Evolutionary conservation across 495 filamentous ascomycete species (phyloP), one percentile per base, ranked within the genome.

Genomic region (Trichoderma virens): DNA sequence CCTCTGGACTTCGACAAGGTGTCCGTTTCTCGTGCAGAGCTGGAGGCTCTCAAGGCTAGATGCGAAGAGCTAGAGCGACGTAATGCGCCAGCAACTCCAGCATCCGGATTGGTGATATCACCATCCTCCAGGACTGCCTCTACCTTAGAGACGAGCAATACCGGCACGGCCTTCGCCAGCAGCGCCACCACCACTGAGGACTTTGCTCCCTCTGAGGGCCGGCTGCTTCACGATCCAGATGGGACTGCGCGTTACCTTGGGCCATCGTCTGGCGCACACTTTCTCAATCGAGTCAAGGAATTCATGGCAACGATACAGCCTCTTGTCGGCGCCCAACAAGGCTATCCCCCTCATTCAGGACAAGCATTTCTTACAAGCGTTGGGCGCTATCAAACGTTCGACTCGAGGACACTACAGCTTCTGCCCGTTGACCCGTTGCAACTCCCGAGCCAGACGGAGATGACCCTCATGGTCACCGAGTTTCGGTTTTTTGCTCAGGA

Each of bases 331-430:
- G 43, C 62, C 20, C 45, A 20, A 18, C 51, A 34, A 35, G 41
- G 2, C 4, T 62, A 38, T 30, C 61, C 2, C 38, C 31, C 61
- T 60, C 30, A 60, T 11, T 43, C 34, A 47, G 41, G 43, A 18
- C 66, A 65, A 23, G 59, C 62, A 0, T 78, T 75, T 41, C 65
- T 74, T 11, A 28, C 63, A 0, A 66, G 70, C 18, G 56, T 70
- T 8, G 76, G 76, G 35, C 67, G 67, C 18, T 78, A 78, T 60
- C 76, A 79, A 62, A 77, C 76, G 5, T 70, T 67, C 62, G 76
- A 79, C 63, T 79, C 76, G 1, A 68, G 70, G 14, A 74, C 74
- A 25, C 65, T 79, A 39, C 45, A 54, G 16, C 25, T 63, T 31
- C 72, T 70, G 5, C 8, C 59, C 28, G 62, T 72, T 18, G 66